Conservation (phyloP, 1,139 yeast genomes). For the Candida gigantensis region DNA sequence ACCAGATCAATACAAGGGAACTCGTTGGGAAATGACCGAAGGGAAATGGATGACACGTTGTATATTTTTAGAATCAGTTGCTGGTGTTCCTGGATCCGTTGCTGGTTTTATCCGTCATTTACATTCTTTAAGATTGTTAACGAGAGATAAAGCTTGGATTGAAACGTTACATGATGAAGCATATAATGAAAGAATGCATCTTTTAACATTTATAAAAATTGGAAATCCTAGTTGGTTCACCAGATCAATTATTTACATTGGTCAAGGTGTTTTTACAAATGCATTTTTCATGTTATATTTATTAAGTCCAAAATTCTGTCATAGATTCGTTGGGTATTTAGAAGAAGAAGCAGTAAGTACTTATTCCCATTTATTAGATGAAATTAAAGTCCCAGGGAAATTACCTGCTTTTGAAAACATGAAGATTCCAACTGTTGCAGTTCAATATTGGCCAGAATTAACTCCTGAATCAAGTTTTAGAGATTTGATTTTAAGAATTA, state of each 20-base stretch:
- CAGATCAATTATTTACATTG: constrained; percentile 55
- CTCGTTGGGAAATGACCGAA: constrained; percentile 58
- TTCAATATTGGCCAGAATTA: constrained; percentile 61
- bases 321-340: constrained; percentile 74
- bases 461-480: constrained; percentile 52
- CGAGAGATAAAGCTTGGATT: constrained; percentile 75
- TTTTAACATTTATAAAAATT: constrained; percentile 66
- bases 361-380: constrained; percentile 59
- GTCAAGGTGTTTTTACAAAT: constrained; percentile 75
- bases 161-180: constrained; percentile 77
- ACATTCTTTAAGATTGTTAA: constrained; percentile 58
- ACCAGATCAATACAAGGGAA: constrained; percentile 37
- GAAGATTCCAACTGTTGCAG: constrained; percentile 58
- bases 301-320: constrained; percentile 64
- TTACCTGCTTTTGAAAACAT: constrained; percentile 49
- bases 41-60: constrained; percentile 68
- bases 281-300: constrained; percentile 63
- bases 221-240: constrained; percentile 67
- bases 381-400: constrained; percentile 53
- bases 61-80: constrained; percentile 70
- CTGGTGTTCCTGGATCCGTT: constrained; percentile 80
- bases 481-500: constrained; percentile 59
- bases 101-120: constrained; percentile 71
- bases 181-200: constrained; percentile 77
- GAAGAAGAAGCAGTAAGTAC: constrained; percentile 84